Evolutionary conservation across 1,284 basidiomycete genomes (phyloP).

Genomic region (Microbotryum saponariae): DNA sequence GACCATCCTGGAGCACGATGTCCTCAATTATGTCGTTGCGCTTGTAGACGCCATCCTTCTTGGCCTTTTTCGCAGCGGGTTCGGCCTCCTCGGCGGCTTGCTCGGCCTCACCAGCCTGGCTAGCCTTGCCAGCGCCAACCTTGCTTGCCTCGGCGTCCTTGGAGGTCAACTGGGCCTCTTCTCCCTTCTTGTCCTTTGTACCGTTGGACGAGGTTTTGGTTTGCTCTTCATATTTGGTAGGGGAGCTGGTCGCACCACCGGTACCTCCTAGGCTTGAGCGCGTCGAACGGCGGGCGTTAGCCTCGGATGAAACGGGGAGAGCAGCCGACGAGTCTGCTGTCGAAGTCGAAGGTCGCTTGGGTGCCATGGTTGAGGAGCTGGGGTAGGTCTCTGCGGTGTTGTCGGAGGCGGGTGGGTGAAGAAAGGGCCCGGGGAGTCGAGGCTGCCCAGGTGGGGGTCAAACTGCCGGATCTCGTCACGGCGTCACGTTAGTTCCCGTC

Average conservation of each 20-base stretch:
- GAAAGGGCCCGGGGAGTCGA: too few relatives aligned
- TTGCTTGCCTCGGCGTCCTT: constrained; percentile 4
- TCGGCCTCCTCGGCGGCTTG: constrained; percentile 11
- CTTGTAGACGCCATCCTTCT: constrained; percentile 6
- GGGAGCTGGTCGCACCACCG: neutral
- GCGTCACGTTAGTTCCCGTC: too few relatives aligned
- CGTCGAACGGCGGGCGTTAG: neutral
- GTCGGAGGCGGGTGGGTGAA: too few relatives aligned
- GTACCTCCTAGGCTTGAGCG: neutral
- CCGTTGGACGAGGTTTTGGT: constrained; percentile 3
- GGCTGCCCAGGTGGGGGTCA: too few relatives aligned
- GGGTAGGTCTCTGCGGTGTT: too few relatives aligned
- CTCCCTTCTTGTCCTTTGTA: constrained; percentile 11
- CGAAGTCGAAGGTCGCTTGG: constrained; percentile 1
- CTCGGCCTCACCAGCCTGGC: neutral
- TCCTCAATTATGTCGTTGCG: constrained; percentile 70
- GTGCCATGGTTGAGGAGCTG: constrained; percentile 1
- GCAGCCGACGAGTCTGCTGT: constrained; percentile 1
- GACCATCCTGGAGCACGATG: constrained; percentile 54
- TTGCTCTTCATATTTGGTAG: neutral
- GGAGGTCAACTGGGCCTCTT: constrained; percentile 20
- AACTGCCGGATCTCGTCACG: too few relatives aligned
- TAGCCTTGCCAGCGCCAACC: constrained; percentile 1
- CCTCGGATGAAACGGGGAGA: neutral
- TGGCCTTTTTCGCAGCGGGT: constrained; percentile 21